These are phyloP conservation scores for Echinosophora koreensis DNA, from an alignment of 306 rosid genomes.

Conservation along the genomic window DNA sequence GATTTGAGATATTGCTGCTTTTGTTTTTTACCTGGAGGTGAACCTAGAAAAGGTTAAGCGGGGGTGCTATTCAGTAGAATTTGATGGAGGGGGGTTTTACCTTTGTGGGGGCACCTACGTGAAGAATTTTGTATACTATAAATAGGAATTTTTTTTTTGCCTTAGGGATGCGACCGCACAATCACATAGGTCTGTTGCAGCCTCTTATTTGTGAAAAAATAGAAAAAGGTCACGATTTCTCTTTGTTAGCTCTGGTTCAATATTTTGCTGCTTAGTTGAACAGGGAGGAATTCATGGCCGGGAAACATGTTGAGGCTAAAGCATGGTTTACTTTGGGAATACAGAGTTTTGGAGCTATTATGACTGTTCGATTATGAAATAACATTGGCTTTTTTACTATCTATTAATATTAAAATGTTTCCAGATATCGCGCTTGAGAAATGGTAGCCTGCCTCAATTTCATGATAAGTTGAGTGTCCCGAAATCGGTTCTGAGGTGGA, in stretches of 20 bases:
- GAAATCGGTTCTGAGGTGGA: conserved; percentile 29
- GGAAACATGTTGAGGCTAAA: conserved; percentile 29
- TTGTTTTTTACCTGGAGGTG: not conserved
- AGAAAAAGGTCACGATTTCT: not conserved
- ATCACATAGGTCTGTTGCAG: not conserved
- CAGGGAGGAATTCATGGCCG: not conserved
- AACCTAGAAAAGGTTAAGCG: not conserved
- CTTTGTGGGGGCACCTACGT: not conserved
- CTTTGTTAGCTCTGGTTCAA: conserved; percentile 3
- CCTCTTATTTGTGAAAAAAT: not conserved
- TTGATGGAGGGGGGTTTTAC: not conserved
- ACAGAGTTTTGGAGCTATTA: conserved; percentile 3
- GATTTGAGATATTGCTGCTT: conserved; percentile 5
- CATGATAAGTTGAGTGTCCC: conserved; percentile 20
- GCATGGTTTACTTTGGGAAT: conserved; percentile 11
- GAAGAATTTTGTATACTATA: not conserved
- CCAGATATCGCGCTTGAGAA: conserved; percentile 3
- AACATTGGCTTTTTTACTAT: not conserved
- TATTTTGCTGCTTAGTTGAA: conserved; percentile 31
- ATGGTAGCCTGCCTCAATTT: conserved; percentile 19
- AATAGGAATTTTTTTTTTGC: not conserved
- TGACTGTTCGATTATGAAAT: conserved; percentile 16
- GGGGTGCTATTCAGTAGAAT: not conserved
- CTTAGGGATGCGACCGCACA: not conserved
- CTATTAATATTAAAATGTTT: not conserved